Percentiles rank a stretch among this genome's conserved stretches.
Conservation (phyloP, 176 grass and related monocot genomes). For the Lolium multiflorum region DNA sequence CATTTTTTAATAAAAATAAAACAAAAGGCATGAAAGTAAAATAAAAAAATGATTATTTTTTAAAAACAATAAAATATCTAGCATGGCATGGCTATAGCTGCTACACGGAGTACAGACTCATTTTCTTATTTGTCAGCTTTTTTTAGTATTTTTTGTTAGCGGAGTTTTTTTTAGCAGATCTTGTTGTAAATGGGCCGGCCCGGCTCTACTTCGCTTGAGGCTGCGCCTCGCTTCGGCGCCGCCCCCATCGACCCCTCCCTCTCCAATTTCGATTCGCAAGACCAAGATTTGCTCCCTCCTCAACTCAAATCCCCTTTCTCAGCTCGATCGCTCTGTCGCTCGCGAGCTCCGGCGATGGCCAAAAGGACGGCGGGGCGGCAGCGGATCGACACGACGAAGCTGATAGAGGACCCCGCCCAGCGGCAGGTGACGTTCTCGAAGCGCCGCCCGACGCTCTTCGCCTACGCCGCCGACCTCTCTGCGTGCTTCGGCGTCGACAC, state of each 20-base stretch:
- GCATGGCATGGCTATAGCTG: too few species aligned
- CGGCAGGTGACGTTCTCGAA: neutral
- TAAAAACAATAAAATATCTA: too few species aligned
- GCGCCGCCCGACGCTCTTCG: neutral
- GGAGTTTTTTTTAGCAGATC: too few species aligned
- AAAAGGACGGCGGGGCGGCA: neutral
- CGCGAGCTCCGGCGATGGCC: neutral
- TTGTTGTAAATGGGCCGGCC: too few species aligned
- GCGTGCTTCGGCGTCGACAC: neutral
- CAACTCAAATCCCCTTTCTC: neutral
- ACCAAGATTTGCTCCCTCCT: neutral
- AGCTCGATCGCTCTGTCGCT: too few species aligned
- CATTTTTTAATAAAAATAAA: too few species aligned
- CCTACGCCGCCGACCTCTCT: neutral
- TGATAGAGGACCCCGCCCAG: neutral
- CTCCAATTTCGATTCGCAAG: neutral
- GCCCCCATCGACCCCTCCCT: neutral
- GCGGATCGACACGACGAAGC: neutral
- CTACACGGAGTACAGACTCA: too few species aligned
- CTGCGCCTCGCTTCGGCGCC: neutral
- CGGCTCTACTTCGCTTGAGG: too few species aligned
- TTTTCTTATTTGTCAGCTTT: too few species aligned
- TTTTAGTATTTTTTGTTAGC: too few species aligned
- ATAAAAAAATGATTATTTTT: too few species aligned
- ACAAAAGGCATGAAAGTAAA: too few species aligned